A percentile compares a stretch with the other conserved stretches of the same genome.
Evolutionary conservation across 176 grass and related monocot species (phyloP).

Genomic region (Miscanthus lutarioriparius): DNA sequence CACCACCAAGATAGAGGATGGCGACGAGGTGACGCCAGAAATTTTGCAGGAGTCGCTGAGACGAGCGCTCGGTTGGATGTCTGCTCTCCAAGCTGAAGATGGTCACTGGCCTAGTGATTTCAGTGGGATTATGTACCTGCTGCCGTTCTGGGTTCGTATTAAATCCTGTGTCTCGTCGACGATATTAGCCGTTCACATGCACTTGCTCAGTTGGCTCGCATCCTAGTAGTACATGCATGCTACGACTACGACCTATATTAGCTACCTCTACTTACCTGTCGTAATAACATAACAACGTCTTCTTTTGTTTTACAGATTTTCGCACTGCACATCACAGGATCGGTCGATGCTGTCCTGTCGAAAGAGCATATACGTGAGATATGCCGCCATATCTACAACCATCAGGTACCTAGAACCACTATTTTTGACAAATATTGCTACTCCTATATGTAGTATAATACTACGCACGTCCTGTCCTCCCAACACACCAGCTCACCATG

Average conservation of each 20-base stretch:
- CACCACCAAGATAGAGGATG: background rate
- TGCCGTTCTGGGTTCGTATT: background rate
- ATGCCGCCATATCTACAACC: constrained; percentile 16
- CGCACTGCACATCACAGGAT: background rate
- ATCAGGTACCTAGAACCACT: no score
- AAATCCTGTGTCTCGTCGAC: no score
- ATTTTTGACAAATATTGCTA: no score
- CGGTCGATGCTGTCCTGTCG: background rate
- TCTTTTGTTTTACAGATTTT: background rate
- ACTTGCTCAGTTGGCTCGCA: no score
- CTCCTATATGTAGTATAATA: no score
- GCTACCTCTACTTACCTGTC: no score
- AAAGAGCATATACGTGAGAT: background rate
- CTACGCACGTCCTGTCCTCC: no score
- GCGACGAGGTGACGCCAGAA: background rate
- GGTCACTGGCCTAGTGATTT: background rate
- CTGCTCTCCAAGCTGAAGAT: background rate
- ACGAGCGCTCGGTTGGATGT: background rate
- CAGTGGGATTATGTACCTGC: background rate
- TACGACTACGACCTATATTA: no score
- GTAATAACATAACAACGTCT: no score
- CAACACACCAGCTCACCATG: no score
- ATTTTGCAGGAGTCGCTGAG: background rate
- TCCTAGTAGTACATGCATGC: no score
- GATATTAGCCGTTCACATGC: no score